Evolutionary conservation across 257 asterid genomes (phyloP), one percentile per base, ranked within the genome.

Genomic region (Lithospermum erythrorhizon): DNA sequence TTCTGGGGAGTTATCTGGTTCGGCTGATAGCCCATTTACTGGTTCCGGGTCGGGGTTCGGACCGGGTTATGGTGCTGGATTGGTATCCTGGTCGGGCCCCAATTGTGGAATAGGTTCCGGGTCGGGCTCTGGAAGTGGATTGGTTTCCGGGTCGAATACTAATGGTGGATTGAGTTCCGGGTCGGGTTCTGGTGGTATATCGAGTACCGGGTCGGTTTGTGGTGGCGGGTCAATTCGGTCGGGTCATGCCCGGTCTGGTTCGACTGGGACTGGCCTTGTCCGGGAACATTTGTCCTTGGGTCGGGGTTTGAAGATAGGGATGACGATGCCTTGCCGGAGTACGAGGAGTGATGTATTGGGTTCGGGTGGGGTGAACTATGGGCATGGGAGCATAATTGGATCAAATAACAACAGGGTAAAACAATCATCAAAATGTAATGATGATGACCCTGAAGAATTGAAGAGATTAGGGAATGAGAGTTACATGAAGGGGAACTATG

Each of bases 241-340:
- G 20, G 87, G 86, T 2, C 87, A 87, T 61, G 54, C 75, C 11
- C 78, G 94, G 65, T 83, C 96, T 21, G 67, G 67, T 52, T 90
- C 97, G 0, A 58, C 76, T 37, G 93, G 89, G 58, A 62, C 87
- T 41, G 45, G 68, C 49, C 62, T 87, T 59, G 88, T 78, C 68
- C 58, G 97, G 97, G 5, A 90, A 90, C 76, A 83, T 87, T 25
- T 83, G 83, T 62, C 97, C 95, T n/a, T 79, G 94, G 18, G 96
- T 96, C 29, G 47, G 78, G 81, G 53, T 82, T 8, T 81, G 65
- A 84, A 69, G 61, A 64, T 87, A 21, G 94, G 94, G 18, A 76
- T 86, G 23, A 76, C 82, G 84, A 76, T 83, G 84, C 67, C 82
- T 21, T 70, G 57, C 55, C 78, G 80, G 70, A 29, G 74, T 20